These are phyloP conservation scores for Thelonectria rubi DNA, from an alignment of 2,329 filamentous ascomycete genomes.

Conservation along the genomic window DNA sequence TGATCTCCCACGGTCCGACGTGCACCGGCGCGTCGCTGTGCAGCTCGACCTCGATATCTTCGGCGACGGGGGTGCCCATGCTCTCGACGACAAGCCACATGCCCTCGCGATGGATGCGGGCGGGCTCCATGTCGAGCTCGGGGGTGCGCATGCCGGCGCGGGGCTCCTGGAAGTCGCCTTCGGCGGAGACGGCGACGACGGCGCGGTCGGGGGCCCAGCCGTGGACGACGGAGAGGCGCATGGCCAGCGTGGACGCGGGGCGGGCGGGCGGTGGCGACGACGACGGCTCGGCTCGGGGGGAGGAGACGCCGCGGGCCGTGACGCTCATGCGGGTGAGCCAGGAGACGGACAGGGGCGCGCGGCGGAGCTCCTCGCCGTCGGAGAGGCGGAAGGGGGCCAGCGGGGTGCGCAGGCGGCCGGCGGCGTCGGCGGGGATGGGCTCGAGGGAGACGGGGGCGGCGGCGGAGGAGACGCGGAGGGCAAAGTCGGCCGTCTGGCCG, in stretches of 20 bases:
- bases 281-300: conserved; percentile 9
- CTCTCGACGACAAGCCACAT: conserved; percentile 86
- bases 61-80: conserved; percentile 63
- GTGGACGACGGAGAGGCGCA: conserved; percentile 77
- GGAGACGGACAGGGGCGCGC: conserved; percentile 51
- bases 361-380: conserved; percentile 50
- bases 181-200: conserved; percentile 71
- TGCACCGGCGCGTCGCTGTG: conserved; percentile 59
- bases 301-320: conserved; percentile 44
- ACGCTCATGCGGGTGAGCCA: conserved; percentile 66
- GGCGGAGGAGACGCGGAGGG: conserved; percentile 76
- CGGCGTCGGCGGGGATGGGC: conserved; percentile 75
- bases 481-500: conserved; percentile 78
- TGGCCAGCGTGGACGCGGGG: conserved; percentile 59
- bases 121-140: conserved; percentile 78
- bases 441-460: conserved; percentile 61
- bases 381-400: conserved; percentile 65
- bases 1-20: conserved; percentile 54
- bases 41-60: conserved; percentile 62
- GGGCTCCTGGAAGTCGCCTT: conserved; percentile 78
- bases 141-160: conserved; percentile 72
- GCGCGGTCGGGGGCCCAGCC: conserved; percentile 75
- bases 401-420: conserved; percentile 73
- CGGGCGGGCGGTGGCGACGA: too few relatives aligned
- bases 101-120: conserved; percentile 62